Evolutionary conservation across 208 protist genomes (phyloP), one percentile per base, ranked within the genome.

Genomic region (Naegleria gruberi): DNA sequence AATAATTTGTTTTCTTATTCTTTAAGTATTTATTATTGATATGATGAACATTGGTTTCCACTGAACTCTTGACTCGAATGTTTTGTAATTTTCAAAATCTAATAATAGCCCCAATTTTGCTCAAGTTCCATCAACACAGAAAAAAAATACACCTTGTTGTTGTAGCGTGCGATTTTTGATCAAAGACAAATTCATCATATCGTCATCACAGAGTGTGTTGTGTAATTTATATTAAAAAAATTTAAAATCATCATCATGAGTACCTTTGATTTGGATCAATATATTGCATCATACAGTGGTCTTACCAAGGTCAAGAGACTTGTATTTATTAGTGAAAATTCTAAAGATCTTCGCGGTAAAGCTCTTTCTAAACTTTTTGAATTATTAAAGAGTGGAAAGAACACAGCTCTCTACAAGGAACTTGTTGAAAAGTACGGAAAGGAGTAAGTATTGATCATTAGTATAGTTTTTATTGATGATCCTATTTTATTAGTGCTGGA

Each of bases 341-440:
- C 47, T 34, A 43, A 74, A 30, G 34, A 44, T 37, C 46, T 89
- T 15, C 10, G 51, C 26, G 4, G 8, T 19, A 45, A 77, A 77
- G 46, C 51, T 17, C 3, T 46, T n/a, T 1, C 15, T 10, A 34
- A 8, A 34, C 8, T 42, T 34, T 4, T 77, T n/a, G n/a, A 89
- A 23, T n/a, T 73, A 44, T 23, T 89, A 5, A 89, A 89, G 26
- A 44, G 4, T 4, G 51, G 47, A 23, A 89, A 23, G 17, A 89
- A 89, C 46, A 89, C 86, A 3, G 43, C 10, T n/a, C 37, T 89
- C 8, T 89, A 89, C 26, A 89, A 89, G 57, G 86, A 89, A 89
- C 17, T 89, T 10, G 12, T 23, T 34, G 51, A 89, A 89, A 89
- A 89, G 30, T 73, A 41, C 41, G 51, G 40, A 43, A 77, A 89